Evolutionary conservation across 495 filamentous ascomycete species (phyloP).

Genomic region (Penicillium chermesinum): DNA sequence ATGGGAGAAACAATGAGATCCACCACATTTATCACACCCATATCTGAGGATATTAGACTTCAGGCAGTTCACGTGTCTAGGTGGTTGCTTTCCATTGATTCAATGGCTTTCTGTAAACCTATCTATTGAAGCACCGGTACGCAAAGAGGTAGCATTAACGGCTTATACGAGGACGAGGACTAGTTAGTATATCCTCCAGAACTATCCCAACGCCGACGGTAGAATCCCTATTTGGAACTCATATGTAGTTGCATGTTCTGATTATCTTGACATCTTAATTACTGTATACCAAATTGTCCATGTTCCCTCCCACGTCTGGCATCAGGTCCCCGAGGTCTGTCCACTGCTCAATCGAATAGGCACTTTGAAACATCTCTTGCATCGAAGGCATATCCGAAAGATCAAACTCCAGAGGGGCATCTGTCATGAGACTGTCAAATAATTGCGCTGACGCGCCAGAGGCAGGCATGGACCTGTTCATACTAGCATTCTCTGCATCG

Average conservation of each 20-base stretch:
- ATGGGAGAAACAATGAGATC: too few relatives aligned
- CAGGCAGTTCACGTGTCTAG: too few relatives aligned
- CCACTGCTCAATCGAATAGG: slow-evolving; percentile 3
- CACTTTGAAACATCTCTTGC: slow-evolving; percentile 7
- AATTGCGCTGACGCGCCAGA: background rate
- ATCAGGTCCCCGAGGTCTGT: background rate
- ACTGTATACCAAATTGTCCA: background rate
- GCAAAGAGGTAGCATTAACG: too few relatives aligned
- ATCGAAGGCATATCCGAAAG: background rate
- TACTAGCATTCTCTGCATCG: background rate
- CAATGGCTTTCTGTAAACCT: too few relatives aligned
- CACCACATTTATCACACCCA: too few relatives aligned
- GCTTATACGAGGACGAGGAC: too few relatives aligned
- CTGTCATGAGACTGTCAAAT: slow-evolving; percentile 3
- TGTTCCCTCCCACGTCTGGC: background rate
- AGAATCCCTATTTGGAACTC: too few relatives aligned
- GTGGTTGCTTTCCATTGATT: too few relatives aligned
- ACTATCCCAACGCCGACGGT: too few relatives aligned
- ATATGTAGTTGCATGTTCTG: background rate
- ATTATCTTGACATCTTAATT: background rate
- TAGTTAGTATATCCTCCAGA: too few relatives aligned
- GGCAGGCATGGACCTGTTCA: background rate
- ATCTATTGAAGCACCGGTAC: too few relatives aligned
- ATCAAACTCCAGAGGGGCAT: background rate
- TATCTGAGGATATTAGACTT: too few relatives aligned